A percentile compares a stretch with the other conserved stretches of the same genome.
Conservation (phyloP, 2,329 filamentous ascomycete genomes). For the Pyricularia pennisetigena region DNA sequence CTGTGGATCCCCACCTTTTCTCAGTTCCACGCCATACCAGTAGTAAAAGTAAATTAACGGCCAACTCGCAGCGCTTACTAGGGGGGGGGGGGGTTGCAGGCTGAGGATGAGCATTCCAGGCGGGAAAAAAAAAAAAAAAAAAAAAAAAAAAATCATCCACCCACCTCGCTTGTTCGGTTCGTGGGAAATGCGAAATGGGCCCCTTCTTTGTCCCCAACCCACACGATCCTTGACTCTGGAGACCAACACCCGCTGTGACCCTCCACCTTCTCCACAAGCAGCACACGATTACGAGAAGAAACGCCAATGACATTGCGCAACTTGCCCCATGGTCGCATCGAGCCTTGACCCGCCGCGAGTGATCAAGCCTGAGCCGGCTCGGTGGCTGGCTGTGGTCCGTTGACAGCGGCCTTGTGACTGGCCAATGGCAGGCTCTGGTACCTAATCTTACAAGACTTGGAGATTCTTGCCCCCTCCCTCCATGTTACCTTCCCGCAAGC, state of each 20-base stretch:
- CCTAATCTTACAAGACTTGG: background rate
- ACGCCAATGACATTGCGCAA: background rate
- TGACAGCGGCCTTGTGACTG: background rate
- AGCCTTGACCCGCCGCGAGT: background rate
- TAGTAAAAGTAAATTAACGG: background rate
- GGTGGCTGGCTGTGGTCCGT: background rate
- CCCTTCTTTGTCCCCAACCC: background rate
- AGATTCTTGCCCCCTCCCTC: background rate
- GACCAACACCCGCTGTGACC: background rate
- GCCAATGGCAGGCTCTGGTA: background rate
- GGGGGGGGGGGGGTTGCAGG: too few relatives aligned
- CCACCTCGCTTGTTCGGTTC: background rate
- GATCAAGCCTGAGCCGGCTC: background rate
- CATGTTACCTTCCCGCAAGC: background rate
- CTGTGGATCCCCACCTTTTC: background rate
- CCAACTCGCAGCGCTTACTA: background rate
- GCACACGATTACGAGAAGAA: background rate
- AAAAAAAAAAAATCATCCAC: background rate
- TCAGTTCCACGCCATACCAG: background rate
- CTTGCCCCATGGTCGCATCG: background rate
- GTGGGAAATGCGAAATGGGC: background rate
- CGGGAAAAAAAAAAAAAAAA: background rate
- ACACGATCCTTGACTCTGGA: background rate
- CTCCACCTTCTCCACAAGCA: background rate
- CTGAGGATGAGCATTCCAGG: background rate